Evolutionary conservation across 768 basidiomycete species (phyloP).

Genomic region (Psilocybe sp.): DNA sequence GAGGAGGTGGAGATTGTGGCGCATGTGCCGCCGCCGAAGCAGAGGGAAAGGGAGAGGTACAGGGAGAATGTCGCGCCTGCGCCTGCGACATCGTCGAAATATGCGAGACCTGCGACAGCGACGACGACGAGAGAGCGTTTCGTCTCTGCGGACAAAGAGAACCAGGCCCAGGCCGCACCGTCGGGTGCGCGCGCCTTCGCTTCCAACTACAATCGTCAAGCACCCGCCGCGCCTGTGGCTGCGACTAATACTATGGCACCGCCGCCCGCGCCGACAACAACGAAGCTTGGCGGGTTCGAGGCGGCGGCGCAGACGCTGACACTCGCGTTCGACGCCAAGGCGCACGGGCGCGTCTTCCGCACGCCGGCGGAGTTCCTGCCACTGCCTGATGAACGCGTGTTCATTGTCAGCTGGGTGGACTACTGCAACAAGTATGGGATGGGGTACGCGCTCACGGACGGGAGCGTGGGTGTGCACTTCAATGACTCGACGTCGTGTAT

Average conservation of each 20-base stretch:
- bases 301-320: conserved; percentile 49
- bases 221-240: conserved; percentile 5
- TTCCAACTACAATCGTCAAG: not conserved
- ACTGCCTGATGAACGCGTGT: conserved; percentile 70
- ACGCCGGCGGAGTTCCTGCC: conserved; percentile 48
- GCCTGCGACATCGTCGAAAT: conserved; percentile 1
- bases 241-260: conserved; percentile 7
- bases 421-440: conserved; percentile 99
- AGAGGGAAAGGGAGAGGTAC: conserved; percentile 19
- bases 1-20: conserved; percentile 22
- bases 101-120: conserved; percentile 1
- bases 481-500: conserved; percentile 91
- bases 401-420: conserved; percentile 98
- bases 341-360: conserved; percentile 60
- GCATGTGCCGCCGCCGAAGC: conserved; percentile 22
- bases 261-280: conserved; percentile 14
- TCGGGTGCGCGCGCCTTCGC: not conserved
- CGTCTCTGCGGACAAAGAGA: conserved; percentile 17
- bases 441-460: conserved; percentile 96
- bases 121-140: not conserved
- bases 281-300: conserved; percentile 60
- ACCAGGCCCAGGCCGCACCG: conserved; percentile 6
- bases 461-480: conserved; percentile 92
- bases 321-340: conserved; percentile 68
- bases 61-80: conserved; percentile 31